These are phyloP conservation scores for Candida corydali DNA, from an alignment of 805 yeast species.

Conservation along the genomic window DNA sequence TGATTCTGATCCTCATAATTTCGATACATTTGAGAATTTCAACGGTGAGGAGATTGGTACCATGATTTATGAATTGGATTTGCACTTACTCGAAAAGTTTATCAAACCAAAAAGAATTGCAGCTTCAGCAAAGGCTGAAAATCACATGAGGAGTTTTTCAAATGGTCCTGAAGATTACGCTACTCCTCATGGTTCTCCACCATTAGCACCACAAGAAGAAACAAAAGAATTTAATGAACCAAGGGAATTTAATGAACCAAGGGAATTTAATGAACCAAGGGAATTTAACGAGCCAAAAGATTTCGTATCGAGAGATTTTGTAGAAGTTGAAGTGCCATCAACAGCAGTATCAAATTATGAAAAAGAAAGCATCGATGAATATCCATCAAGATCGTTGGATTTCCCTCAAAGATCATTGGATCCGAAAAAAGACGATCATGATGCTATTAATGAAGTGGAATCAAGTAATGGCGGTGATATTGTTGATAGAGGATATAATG, in stretches of 20 bases:
- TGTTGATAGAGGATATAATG: background rate
- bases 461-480: background rate
- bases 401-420: slow-evolving; percentile 11
- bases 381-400: slow-evolving; percentile 24
- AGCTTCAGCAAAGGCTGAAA: slow-evolving; percentile 13
- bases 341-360: slow-evolving; percentile 13
- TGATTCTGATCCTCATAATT: slow-evolving; percentile 40
- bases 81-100: slow-evolving; percentile 34
- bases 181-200: slow-evolving; percentile 26
- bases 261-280: slow-evolving; percentile 4
- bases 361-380: background rate
- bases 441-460: background rate
- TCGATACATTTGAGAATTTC: slow-evolving; percentile 49
- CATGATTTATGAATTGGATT: slow-evolving; percentile 61
- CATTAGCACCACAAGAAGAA: slow-evolving; percentile 7
- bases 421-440: slow-evolving; percentile 1
- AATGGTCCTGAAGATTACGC: slow-evolving; percentile 31
- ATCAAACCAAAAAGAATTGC: slow-evolving; percentile 12
- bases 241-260: slow-evolving; percentile 5
- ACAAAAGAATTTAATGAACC: slow-evolving; percentile 9
- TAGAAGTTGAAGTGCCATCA: slow-evolving; percentile 26
- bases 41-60: slow-evolving; percentile 51
- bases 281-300: background rate
- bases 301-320: no score
- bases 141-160: slow-evolving; percentile 35